A percentile compares a stretch with the other conserved stretches of the same genome.
Conservation (phyloP, 768 basidiomycete species). For the Termitomyces eurrhizus region DNA sequence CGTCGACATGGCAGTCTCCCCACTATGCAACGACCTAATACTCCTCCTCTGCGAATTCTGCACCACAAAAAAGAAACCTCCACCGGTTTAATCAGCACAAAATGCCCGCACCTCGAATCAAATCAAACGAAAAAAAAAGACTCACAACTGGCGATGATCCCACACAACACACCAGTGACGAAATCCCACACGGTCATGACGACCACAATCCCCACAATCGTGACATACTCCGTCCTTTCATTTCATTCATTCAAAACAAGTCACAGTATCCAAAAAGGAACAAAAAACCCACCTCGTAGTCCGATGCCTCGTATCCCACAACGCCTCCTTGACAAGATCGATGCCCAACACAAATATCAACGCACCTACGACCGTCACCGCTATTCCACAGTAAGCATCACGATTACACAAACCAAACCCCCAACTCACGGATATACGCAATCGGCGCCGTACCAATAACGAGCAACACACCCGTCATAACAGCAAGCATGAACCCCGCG, state of each 20-base stretch:
- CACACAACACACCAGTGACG: slow-evolving; percentile 88
- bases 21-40: slow-evolving; percentile 80
- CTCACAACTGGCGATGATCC: slow-evolving; percentile 87
- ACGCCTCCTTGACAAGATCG: slow-evolving; percentile 90
- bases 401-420: too few relatives aligned
- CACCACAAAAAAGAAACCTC: slow-evolving; percentile 94
- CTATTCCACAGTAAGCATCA: slow-evolving; percentile 30
- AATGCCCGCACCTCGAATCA: neutral
- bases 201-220: slow-evolving; percentile 81
- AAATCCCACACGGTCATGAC: slow-evolving; percentile 96
- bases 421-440: slow-evolving; percentile 78
- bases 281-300: slow-evolving; percentile 80
- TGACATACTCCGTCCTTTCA: slow-evolving; percentile 70
- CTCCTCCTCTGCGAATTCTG: slow-evolving; percentile 85
- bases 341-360: slow-evolving; percentile 94
- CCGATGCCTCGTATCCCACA: slow-evolving; percentile 93
- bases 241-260: too few relatives aligned
- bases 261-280: too few relatives aligned
- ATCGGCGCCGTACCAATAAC: slow-evolving; percentile 86
- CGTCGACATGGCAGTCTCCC: slow-evolving; percentile 82
- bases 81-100: neutral
- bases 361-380: slow-evolving; percentile 87
- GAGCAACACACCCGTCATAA: slow-evolving; percentile 67
- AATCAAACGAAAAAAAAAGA: slow-evolving; percentile 9
- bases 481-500: slow-evolving; percentile 81